Evolutionary conservation across 108 stramenopile genomes (phyloP).

Genomic region (Discostella stelligeroides): DNA sequence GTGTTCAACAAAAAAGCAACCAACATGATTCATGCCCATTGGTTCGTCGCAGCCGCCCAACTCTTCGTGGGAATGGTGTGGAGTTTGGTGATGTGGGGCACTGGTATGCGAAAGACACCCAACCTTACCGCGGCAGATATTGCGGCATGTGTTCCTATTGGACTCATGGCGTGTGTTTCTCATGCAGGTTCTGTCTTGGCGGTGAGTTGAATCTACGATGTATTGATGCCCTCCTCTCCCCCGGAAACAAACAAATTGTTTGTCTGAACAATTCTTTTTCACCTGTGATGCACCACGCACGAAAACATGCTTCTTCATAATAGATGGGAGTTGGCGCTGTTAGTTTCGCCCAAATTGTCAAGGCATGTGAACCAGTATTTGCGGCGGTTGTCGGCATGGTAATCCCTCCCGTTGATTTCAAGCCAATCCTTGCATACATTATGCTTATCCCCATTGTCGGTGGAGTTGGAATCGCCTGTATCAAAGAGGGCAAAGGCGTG

Average conservation of each 20-base stretch:
- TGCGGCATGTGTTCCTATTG: constrained; percentile 79
- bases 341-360: constrained; percentile 96
- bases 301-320: background rate
- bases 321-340: constrained; percentile 93
- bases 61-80: constrained; percentile 76
- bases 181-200: constrained; percentile 86
- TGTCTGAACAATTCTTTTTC: background rate
- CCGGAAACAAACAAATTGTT: background rate
- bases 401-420: constrained; percentile 80
- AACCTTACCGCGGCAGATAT: constrained; percentile 75
- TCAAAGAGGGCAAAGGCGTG: constrained; percentile 90
- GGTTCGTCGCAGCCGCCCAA: constrained; percentile 85
- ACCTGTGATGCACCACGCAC: background rate
- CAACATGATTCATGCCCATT: constrained; percentile 88
- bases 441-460: constrained; percentile 94
- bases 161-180: constrained; percentile 73
- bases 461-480: constrained; percentile 90
- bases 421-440: constrained; percentile 81
- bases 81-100: constrained; percentile 75
- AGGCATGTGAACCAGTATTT: constrained; percentile 96
- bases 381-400: constrained; percentile 89
- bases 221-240: background rate
- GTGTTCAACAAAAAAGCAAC: constrained; percentile 88
- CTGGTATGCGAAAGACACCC: constrained; percentile 78
- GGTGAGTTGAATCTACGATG: constrained; percentile 28